These are phyloP conservation scores for Eremochloa ophiuroides DNA, from an alignment of 176 grass and related monocot genomes.

Conservation along the genomic window DNA sequence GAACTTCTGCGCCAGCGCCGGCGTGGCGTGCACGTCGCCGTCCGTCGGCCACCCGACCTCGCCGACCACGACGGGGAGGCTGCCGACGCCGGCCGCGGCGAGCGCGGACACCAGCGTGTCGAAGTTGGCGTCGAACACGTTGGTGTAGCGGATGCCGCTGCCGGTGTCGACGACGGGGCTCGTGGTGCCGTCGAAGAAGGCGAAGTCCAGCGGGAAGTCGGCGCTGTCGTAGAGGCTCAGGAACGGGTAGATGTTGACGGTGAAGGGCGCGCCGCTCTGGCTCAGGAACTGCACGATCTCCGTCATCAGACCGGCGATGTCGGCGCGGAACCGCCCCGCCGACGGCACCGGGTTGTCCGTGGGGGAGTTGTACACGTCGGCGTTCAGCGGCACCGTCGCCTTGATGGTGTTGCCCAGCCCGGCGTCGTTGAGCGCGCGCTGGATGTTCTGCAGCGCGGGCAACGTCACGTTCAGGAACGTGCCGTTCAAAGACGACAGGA, in stretches of 20 bases:
- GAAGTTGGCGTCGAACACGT: slow-evolving; percentile 83
- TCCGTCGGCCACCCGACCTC: slow-evolving; percentile 85
- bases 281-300: slow-evolving; percentile 64
- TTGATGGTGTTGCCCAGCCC: slow-evolving; percentile 56
- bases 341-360: slow-evolving; percentile 20
- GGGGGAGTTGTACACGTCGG: slow-evolving; percentile 68
- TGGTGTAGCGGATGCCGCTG: slow-evolving; percentile 45
- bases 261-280: slow-evolving; percentile 69
- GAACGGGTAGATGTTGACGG: slow-evolving; percentile 93
- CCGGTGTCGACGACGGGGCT: slow-evolving; percentile 43
- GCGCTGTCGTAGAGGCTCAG: slow-evolving; percentile 53
- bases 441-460: slow-evolving; percentile 77
- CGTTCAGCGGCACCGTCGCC: slow-evolving; percentile 79
- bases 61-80: slow-evolving; percentile 54
- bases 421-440: slow-evolving; percentile 62
- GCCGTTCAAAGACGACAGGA: slow-evolving; percentile 60
- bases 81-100: slow-evolving; percentile 10
- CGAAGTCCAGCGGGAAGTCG: slow-evolving; percentile 69
- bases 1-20: slow-evolving; percentile 47
- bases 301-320: slow-evolving; percentile 63
- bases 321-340: slow-evolving; percentile 47
- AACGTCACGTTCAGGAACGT: slow-evolving; percentile 76
- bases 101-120: slow-evolving; percentile 71
- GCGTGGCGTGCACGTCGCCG: slow-evolving; percentile 49
- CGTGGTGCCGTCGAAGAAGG: slow-evolving; percentile 68